Evolutionary conservation across 371 early-diverging fungal species (phyloP), one percentile per base, ranked within the genome.

Genomic region (Smittium culicis): DNA sequence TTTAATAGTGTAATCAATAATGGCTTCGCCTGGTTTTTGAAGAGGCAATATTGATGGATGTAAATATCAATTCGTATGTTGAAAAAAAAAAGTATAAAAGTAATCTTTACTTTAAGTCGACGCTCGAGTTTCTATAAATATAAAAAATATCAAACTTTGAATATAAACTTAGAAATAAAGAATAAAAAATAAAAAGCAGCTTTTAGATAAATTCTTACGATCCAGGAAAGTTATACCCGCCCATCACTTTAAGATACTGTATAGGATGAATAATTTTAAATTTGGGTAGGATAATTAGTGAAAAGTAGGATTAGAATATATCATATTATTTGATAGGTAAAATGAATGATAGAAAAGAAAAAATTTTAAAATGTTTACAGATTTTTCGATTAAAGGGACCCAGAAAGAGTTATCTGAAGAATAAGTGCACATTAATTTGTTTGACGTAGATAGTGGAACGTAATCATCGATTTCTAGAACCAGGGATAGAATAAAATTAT

Each of bases 191-290:
- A n/a, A n/a, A n/a, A n/a, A n/a, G n/a, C n/a, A n/a, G n/a, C n/a
- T n/a, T 45, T 45, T 45, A 11, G 20, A 45, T 11, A 45, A 45
- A 92, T 11, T 11, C 60, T 59, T 59, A 59, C 60, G 63, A 92
- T 61, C 94, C 94, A 2, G 91, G 92, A 70, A 93, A 94, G 71
- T 89, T 88, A 73, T 93, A 94, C 35, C 94, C 94, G 35, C 93
- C 93, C 89, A 90, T 91, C 3, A 92, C 77, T 72, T 94, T 94
- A 87, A 93, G 85, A 72, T 90, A 94, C 79, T 63, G 32, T 2
- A 5, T 14, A n/a, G 27, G 16, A 59, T 14, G 27, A 29, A 59
- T 11, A 59, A 54, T 17, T 17, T n/a, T 54, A 17, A 54, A 17
- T 54, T 54, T 17, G 54, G n/a, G n/a, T 17, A n/a, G 20, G 45